Evolutionary conservation across 805 yeast species (phyloP).

Genomic region (Lachancea kluyveri): DNA sequence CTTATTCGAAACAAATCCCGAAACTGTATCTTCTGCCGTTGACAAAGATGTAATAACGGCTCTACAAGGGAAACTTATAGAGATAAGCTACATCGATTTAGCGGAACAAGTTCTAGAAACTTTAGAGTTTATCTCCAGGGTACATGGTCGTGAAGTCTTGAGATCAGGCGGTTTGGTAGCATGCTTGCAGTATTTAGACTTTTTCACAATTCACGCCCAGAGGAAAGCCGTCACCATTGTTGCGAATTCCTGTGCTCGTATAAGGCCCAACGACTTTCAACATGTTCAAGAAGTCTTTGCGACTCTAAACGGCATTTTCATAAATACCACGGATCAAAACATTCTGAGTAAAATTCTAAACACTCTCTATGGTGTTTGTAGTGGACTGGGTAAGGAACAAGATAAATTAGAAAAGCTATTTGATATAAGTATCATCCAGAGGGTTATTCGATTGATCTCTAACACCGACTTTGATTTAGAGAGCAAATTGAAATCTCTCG

Average conservation of each 20-base stretch:
- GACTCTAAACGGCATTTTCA: constrained; percentile 46
- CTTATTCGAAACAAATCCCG: constrained; percentile 66
- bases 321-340: constrained; percentile 45
- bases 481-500: constrained; percentile 29
- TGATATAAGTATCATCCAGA: constrained; percentile 28
- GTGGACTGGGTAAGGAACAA: constrained; percentile 15
- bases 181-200: constrained; percentile 72
- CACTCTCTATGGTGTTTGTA: constrained; percentile 23
- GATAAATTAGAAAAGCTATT: constrained; percentile 19
- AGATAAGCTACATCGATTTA: constrained; percentile 78
- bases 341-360: constrained; percentile 18
- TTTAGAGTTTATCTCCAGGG: constrained; percentile 57
- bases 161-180: constrained; percentile 56
- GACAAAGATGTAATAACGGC: constrained; percentile 59
- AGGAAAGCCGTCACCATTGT: constrained; percentile 70
- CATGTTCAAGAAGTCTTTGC: constrained; percentile 54
- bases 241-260: constrained; percentile 56
- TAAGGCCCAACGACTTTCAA: constrained; percentile 39
- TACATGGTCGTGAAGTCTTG: constrained; percentile 45
- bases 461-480: constrained; percentile 27
- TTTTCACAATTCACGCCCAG: constrained; percentile 85
- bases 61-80: constrained; percentile 58
- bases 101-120: constrained; percentile 88
- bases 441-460: constrained; percentile 26
- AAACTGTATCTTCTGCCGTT: constrained; percentile 56